Percentiles rank a stretch among this genome's conserved stretches.
Conservation (phyloP, 1,284 basidiomycete genomes). For the Cyathus olla region DNA sequence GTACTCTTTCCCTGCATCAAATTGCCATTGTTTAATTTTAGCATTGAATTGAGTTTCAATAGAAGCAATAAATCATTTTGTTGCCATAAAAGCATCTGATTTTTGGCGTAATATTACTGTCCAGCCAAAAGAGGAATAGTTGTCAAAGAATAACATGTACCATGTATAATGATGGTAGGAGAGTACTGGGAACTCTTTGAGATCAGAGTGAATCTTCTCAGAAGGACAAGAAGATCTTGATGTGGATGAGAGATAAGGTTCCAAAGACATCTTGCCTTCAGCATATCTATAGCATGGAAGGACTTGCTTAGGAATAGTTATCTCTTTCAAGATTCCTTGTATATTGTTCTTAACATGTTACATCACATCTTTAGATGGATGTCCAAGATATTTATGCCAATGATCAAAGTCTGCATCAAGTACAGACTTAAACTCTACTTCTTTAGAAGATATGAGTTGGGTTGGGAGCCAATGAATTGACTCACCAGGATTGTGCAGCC, state of each 20-base stretch:
- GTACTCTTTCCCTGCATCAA: constrained; percentile 10
- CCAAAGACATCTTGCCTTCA: constrained; percentile 26
- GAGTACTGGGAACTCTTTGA: constrained; percentile 22
- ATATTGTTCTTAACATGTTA: constrained; percentile 7
- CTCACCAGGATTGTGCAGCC: neutral
- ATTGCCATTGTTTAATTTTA: too few relatives aligned
- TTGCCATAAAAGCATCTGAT: neutral
- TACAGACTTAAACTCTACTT: neutral
- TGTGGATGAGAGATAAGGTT: constrained; percentile 17
- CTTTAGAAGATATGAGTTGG: neutral
- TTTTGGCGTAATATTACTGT: constrained; percentile 5
- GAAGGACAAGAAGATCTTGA: constrained; percentile 15
- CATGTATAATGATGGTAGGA: constrained; percentile 35
- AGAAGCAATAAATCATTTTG: neutral
- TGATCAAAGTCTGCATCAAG: constrained; percentile 1
- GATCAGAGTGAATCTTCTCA: constrained; percentile 33
- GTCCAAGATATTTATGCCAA: constrained; percentile 16
- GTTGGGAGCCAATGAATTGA: neutral
- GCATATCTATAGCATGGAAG: constrained; percentile 29
- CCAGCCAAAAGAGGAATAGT: constrained; percentile 26
- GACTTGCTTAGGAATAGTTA: constrained; percentile 11
- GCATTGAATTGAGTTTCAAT: too few relatives aligned
- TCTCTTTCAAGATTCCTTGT: constrained; percentile 9
- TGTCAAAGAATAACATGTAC: constrained; percentile 37
- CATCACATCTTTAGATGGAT: constrained; percentile 14